Evolutionary conservation across 306 rosid species (phyloP), one percentile per base, ranked within the genome.

Genomic region (Acmispon strigosus): DNA sequence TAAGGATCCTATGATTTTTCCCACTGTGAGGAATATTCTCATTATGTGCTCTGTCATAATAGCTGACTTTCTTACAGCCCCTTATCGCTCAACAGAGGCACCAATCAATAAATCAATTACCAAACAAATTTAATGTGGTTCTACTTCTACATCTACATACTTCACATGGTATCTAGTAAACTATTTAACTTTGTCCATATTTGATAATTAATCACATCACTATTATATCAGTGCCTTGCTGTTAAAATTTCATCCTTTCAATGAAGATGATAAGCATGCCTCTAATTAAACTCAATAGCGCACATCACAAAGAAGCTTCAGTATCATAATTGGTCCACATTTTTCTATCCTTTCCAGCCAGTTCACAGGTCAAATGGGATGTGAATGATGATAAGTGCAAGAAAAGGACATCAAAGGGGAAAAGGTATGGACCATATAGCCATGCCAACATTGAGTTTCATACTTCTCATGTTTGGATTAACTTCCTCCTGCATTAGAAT

Each of bases 321-420:
- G 18, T 29, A 73, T 78, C 83, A 82, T 17, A 73, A 20, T 71
- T 57, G 83, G 86, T 69, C 86, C 80, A 63, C 81, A 50, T 34
- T 19, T 45, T 59, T 62, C n/a, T 42, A 55, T 13, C 39, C 77
- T 70, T 78, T 74, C 47, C 77, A 78, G 52, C 76, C 69, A 75
- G 16, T 41, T 74, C 58, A 82, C 78, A 74, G 83, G 86, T 74
- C 78, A 82, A 82, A 77, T 73, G 32, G 61, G 59, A 62, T 48
- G 41, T 39, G 75, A 73, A 59, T 72, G 59, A 78, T 73, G 80
- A 73, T 68, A 73, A 73, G 70, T 51, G 22, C 57, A 48, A 74
- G 83, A 82, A 59, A 78, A 61, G 48, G 80, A 62, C 80, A 69
- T 11, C 39, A 56, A 74, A 56, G 62, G 44, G 69, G 69, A 73